Conservation (phyloP, 225 moss, liverwort and hornwort genomes). For the Lunularia cruciata region DNA sequence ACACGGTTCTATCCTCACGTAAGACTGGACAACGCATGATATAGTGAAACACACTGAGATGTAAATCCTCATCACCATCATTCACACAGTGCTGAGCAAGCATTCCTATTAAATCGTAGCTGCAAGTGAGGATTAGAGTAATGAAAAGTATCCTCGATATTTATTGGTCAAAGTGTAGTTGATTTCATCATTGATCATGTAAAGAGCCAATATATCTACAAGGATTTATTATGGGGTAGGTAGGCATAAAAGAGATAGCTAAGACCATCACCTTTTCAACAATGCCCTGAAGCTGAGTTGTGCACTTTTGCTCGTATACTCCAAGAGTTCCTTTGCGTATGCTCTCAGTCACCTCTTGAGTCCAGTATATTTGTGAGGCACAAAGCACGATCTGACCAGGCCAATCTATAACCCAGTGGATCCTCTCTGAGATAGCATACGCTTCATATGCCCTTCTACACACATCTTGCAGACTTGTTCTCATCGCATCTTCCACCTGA, state of each 20-base stretch:
- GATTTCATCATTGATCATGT: too few species aligned
- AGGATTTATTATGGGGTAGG: neutral
- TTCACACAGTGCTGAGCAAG: too few species aligned
- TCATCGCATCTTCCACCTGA: conserved; percentile 74
- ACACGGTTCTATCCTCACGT: too few species aligned
- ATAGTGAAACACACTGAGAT: too few species aligned
- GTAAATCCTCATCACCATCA: too few species aligned
- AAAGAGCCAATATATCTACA: too few species aligned
- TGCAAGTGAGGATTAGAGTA: too few species aligned
- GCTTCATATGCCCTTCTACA: conserved; percentile 58
- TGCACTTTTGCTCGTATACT: conserved; percentile 54
- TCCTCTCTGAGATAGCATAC: conserved; percentile 48
- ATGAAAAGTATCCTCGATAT: too few species aligned
- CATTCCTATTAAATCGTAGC: too few species aligned
- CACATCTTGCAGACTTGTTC: conserved; percentile 61
- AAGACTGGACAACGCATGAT: too few species aligned
- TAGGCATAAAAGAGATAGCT: neutral
- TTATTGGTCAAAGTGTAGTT: too few species aligned
- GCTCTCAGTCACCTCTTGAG: conserved; percentile 59
- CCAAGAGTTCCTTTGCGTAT: conserved; percentile 54
- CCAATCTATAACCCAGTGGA: conserved; percentile 62
- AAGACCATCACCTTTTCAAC: conserved; percentile 52
- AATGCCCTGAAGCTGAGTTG: conserved; percentile 55
- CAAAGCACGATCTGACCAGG: conserved; percentile 70
- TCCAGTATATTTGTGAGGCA: conserved; percentile 69